Conservation (phyloP, 2,329 filamentous ascomycete species). For the Anisogramma anomala region DNA sequence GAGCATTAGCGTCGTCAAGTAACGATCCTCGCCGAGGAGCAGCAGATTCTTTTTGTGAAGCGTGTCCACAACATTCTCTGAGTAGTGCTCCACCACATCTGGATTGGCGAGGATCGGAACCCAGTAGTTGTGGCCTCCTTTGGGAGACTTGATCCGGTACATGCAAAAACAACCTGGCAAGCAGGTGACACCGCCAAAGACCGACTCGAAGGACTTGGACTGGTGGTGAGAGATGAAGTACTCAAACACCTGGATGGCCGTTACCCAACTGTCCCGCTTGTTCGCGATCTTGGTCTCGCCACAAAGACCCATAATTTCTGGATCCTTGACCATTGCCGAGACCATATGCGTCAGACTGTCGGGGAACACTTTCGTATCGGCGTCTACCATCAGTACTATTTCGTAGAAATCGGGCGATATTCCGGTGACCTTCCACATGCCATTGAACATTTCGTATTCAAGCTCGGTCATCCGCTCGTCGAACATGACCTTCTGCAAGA, state of each 20-base stretch:
- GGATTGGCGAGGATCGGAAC: conserved; percentile 97
- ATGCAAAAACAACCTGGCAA: conserved; percentile 98
- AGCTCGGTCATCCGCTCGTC: conserved; percentile 99
- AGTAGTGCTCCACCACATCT: conserved; percentile 97
- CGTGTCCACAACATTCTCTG: conserved; percentile 96
- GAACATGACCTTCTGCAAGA: conserved; percentile 99
- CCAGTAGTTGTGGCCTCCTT: conserved; percentile 98
- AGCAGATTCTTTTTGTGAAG: conserved; percentile 95
- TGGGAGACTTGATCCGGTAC: conserved; percentile 99
- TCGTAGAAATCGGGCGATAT: conserved; percentile 98
- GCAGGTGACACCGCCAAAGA: conserved; percentile 98
- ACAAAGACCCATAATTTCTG: conserved; percentile 97
- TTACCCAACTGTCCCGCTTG: conserved; percentile 88
- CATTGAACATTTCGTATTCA: conserved; percentile 99
- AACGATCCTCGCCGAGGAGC: conserved; percentile 85
- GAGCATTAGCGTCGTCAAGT: conserved; percentile 92
- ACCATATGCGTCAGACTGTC: conserved; percentile 98
- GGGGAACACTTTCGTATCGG: conserved; percentile 97
- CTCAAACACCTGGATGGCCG: conserved; percentile 97
- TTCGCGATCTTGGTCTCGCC: conserved; percentile 99
- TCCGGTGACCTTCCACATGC: conserved; percentile 95
- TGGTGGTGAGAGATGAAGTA: conserved; percentile 99
- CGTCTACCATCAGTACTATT: conserved; percentile 96
- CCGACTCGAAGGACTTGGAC: conserved; percentile 93
- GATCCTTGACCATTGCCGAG: conserved; percentile 97